Percentiles rank a stretch among this genome's conserved stretches.
Conservation (phyloP, 257 asterid species). For the Gentiana macrophylla region DNA sequence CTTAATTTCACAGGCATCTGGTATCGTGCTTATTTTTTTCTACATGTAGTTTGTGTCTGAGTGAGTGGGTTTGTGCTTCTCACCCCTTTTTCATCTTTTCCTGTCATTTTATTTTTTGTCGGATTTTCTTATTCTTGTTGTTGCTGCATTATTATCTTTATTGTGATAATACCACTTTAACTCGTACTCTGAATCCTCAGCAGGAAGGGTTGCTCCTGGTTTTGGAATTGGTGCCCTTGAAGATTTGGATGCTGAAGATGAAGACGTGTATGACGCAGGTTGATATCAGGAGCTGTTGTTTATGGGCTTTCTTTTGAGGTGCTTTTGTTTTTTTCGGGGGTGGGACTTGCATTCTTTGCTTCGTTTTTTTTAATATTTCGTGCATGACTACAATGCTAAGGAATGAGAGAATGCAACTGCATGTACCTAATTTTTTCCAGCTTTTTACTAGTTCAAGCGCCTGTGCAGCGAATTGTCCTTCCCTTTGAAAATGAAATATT, state of each 20-base stretch:
- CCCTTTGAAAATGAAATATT: too few species aligned
- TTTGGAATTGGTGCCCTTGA: conserved; percentile 97
- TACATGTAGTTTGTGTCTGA: background rate
- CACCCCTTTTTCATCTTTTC: background rate
- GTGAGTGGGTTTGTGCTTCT: background rate
- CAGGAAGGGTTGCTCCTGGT: conserved; percentile 89
- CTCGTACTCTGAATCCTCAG: conserved; percentile 17
- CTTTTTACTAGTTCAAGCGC: too few species aligned
- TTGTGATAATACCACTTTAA: conserved; percentile 8
- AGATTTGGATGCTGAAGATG: conserved; percentile 92
- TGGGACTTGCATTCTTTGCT: too few species aligned
- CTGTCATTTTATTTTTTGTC: background rate
- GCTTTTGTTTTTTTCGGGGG: background rate
- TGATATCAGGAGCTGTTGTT: conserved; percentile 11
- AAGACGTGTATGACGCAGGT: conserved; percentile 84
- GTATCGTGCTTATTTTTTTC: background rate
- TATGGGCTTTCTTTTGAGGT: background rate
- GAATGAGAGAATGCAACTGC: background rate
- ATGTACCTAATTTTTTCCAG: background rate
- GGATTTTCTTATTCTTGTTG: background rate
- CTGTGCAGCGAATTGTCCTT: too few species aligned
- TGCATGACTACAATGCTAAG: too few species aligned
- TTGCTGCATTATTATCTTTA: background rate
- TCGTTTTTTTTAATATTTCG: too few species aligned
- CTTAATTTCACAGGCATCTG: too few species aligned